Conservation (phyloP, 192 early-diverging fungal species). For the Coemansia sp. region DNA sequence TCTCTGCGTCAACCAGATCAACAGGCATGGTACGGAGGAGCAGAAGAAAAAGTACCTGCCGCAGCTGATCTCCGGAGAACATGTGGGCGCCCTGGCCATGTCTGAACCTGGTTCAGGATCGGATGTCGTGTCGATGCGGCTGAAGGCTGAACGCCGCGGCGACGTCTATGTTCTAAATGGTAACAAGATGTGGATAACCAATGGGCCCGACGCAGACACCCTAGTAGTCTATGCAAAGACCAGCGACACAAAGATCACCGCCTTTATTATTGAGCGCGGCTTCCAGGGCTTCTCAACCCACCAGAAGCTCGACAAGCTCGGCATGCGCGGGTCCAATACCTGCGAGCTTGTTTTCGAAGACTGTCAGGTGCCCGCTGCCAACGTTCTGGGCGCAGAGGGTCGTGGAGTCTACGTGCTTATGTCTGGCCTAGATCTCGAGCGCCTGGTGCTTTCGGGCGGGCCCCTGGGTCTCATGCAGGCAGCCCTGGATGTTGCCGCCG, state of each 20-base stretch:
- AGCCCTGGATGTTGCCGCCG: conserved; percentile 74
- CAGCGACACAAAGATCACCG: conserved; percentile 83
- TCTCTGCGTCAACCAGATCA: conserved; percentile 95
- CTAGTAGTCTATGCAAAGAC: conserved; percentile 95
- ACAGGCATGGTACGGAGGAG: conserved; percentile 78
- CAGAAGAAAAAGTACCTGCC: conserved; percentile 93
- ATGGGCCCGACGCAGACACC: conserved; percentile 86
- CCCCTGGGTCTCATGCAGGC: conserved; percentile 91
- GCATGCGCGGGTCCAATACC: conserved; percentile 95
- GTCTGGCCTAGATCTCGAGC: conserved; percentile 89
- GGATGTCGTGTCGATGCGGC: conserved; percentile 90
- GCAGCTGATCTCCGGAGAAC: conserved; percentile 80
- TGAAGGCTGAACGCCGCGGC: conserved; percentile 78
- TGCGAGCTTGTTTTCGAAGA: conserved; percentile 94
- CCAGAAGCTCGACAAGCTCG: conserved; percentile 91
- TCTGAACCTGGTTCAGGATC: conserved; percentile 86
- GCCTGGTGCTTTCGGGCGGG: conserved; percentile 86
- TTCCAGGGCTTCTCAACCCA: conserved; percentile 82
- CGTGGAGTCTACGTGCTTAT: conserved; percentile 94
- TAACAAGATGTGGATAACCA: conserved; percentile 93
- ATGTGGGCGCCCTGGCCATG: conserved; percentile 93
- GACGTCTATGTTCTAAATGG: conserved; percentile 84
- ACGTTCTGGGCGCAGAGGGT: conserved; percentile 79
- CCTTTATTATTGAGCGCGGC: conserved; percentile 88
- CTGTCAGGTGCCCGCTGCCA: conserved; percentile 85